phyloP scores from a whole-genome alignment of 495 filamentous ascomycete genomes.

The Immersiella caudata region DNA sequence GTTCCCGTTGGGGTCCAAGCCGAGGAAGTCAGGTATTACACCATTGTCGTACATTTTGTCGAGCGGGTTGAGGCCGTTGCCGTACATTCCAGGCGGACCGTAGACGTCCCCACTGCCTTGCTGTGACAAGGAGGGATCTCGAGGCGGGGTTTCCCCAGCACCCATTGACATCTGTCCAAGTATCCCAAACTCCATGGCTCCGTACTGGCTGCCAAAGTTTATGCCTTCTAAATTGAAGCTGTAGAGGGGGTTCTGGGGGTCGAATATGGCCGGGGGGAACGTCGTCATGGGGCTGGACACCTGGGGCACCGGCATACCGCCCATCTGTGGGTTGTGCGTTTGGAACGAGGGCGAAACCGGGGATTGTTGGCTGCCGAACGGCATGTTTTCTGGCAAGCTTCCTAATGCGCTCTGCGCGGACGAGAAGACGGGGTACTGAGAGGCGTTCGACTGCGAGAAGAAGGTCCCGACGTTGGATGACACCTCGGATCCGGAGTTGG shows the following conservation, averaged over 20 bases:
- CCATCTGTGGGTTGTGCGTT: conserved; percentile 32
- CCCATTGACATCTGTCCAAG: conserved; percentile 91
- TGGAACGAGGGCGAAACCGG: conserved; percentile 72
- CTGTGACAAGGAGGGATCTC: conserved; percentile 55
- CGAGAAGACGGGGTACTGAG: conserved; percentile 42
- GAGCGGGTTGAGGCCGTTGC: conserved; percentile 47
- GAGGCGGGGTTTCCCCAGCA: conserved; percentile 74
- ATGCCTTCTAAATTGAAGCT: conserved; percentile 92
- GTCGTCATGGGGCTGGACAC: conserved; percentile 40
- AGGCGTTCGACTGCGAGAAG: conserved; percentile 42
- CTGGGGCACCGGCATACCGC: conserved; percentile 36
- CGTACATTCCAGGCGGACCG: conserved; percentile 45
- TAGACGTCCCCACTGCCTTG: conserved; percentile 42
- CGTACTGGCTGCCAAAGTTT: conserved; percentile 95
- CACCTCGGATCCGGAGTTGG: conserved; percentile 38
- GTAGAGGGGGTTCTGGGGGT: conserved; percentile 87
- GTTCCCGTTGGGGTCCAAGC: conserved; percentile 41
- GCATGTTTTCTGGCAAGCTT: conserved; percentile 48
- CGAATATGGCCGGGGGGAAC: conserved; percentile 69
- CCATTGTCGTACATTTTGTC: conserved; percentile 48
- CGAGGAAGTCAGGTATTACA: conserved; percentile 45
- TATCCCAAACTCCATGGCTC: conserved; percentile 90
- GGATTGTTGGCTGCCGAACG: conserved; percentile 65
- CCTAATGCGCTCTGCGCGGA: conserved; percentile 31
- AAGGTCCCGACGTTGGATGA: conserved; percentile 38